Evolutionary conservation across 2,329 filamentous ascomycete species (phyloP).

Genomic region (Aspergillus melleus): DNA sequence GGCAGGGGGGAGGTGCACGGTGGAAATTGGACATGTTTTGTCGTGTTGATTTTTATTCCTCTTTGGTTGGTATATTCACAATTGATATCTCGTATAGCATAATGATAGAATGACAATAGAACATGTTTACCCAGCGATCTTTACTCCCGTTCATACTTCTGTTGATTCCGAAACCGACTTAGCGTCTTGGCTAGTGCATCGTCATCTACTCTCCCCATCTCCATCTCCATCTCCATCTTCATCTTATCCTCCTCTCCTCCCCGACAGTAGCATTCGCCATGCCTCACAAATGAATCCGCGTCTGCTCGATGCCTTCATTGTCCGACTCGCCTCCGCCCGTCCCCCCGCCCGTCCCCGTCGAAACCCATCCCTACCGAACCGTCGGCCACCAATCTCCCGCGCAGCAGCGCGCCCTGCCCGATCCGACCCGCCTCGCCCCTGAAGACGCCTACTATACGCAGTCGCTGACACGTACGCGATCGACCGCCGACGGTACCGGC

Average conservation of each 20-base stretch:
- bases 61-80: not conserved
- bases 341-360: constrained; percentile 47
- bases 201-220: not conserved
- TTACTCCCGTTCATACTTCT: not conserved
- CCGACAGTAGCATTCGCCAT: constrained; percentile 22
- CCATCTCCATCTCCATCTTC: not conserved
- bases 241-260: not conserved
- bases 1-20: not conserved
- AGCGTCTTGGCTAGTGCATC: not conserved
- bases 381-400: constrained; percentile 37
- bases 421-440: constrained; percentile 72
- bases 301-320: constrained; percentile 35
- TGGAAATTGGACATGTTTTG: constrained; percentile 14
- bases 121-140: not conserved
- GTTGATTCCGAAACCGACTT: not conserved
- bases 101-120: not conserved
- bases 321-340: constrained; percentile 37
- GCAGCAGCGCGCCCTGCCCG: constrained; percentile 45
- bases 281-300: constrained; percentile 26
- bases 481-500: constrained; percentile 23
- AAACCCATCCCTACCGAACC: constrained; percentile 47
- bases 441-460: constrained; percentile 75
- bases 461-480: constrained; percentile 59
- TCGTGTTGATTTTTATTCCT: not conserved
- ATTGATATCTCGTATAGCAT: constrained; percentile 16